A percentile compares a stretch with the other conserved stretches of the same genome.
Evolutionary conservation across 768 basidiomycete genomes (phyloP).

Genomic region (Amanita phalloides): DNA sequence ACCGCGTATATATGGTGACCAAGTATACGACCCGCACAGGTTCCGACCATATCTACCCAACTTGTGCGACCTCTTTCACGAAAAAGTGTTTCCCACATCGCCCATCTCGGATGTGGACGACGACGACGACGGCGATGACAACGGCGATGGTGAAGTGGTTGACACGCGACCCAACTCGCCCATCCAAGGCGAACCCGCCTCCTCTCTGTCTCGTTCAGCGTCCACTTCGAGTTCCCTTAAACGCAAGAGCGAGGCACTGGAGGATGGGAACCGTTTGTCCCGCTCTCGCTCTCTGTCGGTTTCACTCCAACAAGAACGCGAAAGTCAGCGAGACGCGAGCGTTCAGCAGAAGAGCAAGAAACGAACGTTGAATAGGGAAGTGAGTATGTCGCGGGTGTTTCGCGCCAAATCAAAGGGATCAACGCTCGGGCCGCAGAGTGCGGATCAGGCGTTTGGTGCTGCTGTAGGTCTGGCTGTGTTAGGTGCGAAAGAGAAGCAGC

Average conservation of each 20-base stretch:
- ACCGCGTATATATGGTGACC: background rate
- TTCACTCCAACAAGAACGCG: slow-evolving; percentile 56
- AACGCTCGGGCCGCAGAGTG: slow-evolving; percentile 10
- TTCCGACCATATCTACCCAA: slow-evolving; percentile 45
- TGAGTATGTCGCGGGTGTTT: slow-evolving; percentile 70
- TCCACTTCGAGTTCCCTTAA: background rate
- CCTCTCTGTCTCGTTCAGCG: background rate
- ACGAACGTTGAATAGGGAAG: slow-evolving; percentile 51
- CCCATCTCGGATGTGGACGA: slow-evolving; percentile 40
- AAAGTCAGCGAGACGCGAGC: slow-evolving; percentile 24
- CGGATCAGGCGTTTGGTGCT: background rate
- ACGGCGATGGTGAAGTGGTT: background rate
- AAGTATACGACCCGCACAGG: slow-evolving; percentile 20
- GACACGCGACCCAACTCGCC: slow-evolving; percentile 10
- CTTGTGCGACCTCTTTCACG: slow-evolving; percentile 44
- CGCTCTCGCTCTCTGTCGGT: slow-evolving; percentile 58
- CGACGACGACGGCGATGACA: slow-evolving; percentile 15
- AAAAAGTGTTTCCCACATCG: slow-evolving; percentile 59
- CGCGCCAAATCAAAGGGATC: slow-evolving; percentile 28
- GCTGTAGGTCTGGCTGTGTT: background rate
- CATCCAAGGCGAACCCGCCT: background rate
- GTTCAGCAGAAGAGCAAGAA: slow-evolving; percentile 29
- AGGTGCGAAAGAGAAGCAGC: background rate
- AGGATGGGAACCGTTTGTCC: slow-evolving; percentile 16
- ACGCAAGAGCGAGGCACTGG: background rate